phyloP scores from a whole-genome alignment of 2,329 filamentous ascomycete genomes.

The Tetracladium maxilliforme region DNA sequence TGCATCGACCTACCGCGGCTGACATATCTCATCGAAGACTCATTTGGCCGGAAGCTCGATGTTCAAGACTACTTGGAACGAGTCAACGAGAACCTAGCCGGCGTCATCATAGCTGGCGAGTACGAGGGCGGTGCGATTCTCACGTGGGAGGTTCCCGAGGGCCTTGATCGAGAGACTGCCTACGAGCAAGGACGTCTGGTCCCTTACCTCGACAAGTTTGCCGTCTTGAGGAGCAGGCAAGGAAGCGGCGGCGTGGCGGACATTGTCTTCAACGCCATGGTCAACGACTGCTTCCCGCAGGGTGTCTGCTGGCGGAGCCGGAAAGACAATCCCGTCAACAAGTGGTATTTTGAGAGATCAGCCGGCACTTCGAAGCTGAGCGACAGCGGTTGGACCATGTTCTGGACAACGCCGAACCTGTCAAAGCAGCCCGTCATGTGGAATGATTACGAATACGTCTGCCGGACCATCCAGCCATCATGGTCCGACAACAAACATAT shows the following conservation, averaged over 20 bases:
- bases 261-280: slow-evolving; percentile 93
- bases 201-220: slow-evolving; percentile 95
- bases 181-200: slow-evolving; percentile 48
- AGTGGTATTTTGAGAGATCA: slow-evolving; percentile 96
- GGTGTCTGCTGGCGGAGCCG: slow-evolving; percentile 88
- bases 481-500: slow-evolving; percentile 47
- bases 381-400: slow-evolving; percentile 91
- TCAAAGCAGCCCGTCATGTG: slow-evolving; percentile 39
- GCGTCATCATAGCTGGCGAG: slow-evolving; percentile 86
- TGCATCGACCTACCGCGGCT: slow-evolving; percentile 73
- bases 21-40: slow-evolving; percentile 82
- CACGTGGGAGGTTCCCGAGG: slow-evolving; percentile 76
- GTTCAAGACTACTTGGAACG: slow-evolving; percentile 68
- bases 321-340: slow-evolving; percentile 89
- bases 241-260: slow-evolving; percentile 88
- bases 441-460: slow-evolving; percentile 62
- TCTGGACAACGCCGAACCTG: slow-evolving; percentile 74
- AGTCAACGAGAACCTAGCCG: slow-evolving; percentile 70
- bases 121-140: slow-evolving; percentile 93
- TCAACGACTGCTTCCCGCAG: slow-evolving; percentile 70
- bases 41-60: slow-evolving; percentile 75
- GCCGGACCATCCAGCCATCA: slow-evolving; percentile 45
- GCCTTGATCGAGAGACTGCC: slow-evolving; percentile 35
- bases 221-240: slow-evolving; percentile 76
- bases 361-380: slow-evolving; percentile 69